Conservation (phyloP, 169 alveolate genomes). For the Ophryocystis elektroscirrha region DNA sequence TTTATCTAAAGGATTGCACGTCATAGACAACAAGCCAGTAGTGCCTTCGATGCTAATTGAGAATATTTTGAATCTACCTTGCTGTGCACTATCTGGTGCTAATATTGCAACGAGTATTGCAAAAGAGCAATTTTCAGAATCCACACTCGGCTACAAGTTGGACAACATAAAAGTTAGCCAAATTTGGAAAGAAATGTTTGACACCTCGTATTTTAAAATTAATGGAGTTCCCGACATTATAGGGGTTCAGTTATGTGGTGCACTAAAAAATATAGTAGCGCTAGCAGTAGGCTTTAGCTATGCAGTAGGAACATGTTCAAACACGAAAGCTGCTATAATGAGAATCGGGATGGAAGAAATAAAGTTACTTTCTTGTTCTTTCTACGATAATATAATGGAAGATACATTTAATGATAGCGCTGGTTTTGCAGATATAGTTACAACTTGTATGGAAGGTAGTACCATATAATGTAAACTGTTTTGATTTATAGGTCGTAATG, state of each 20-base stretch:
- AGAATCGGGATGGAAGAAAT: constrained; percentile 65
- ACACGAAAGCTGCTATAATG: constrained; percentile 74
- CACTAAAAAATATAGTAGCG: constrained; percentile 69
- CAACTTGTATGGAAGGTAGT: no score
- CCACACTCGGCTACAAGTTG: constrained; percentile 61
- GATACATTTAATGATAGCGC: constrained; percentile 62
- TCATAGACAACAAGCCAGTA: constrained; percentile 32
- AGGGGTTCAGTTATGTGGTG: constrained; percentile 70
- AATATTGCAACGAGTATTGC: constrained; percentile 71
- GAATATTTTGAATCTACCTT: constrained; percentile 3
- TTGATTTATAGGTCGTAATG: constrained; percentile 67
- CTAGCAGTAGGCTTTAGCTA: constrained; percentile 75
- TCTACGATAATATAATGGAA: constrained; percentile 38
- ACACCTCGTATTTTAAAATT: constrained; percentile 57
- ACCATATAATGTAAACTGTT: no score
- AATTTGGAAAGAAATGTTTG: constrained; percentile 43
- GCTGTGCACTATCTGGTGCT: constrained; percentile 23
- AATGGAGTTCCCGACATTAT: constrained; percentile 56
- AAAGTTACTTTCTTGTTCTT: constrained; percentile 33
- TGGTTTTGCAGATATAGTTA: constrained; percentile 68
- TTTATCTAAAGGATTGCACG: constrained; percentile 47
- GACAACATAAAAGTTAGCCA: constrained; percentile 32
- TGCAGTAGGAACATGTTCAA: constrained; percentile 63
- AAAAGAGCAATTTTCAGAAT: constrained; percentile 64
- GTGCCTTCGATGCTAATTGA: not conserved